phyloP scores from a whole-genome alignment of 352 stramenopile genomes.

The Phytophthora tentaculata region DNA sequence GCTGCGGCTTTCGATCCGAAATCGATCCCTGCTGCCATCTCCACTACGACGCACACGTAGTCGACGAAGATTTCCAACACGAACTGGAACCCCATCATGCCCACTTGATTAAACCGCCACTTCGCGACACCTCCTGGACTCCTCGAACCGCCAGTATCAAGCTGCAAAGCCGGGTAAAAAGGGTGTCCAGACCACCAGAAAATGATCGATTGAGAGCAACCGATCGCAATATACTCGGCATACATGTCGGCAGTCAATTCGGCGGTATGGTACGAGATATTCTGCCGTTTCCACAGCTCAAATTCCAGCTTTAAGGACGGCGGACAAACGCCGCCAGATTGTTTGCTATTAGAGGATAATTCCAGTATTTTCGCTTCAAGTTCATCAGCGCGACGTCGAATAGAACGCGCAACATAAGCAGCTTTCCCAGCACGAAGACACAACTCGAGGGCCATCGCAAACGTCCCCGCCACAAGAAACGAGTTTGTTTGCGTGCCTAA shows the following conservation, averaged over 20 bases:
- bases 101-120: slow-evolving; percentile 28
- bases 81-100: slow-evolving; percentile 32
- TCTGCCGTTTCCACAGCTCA: slow-evolving; percentile 31
- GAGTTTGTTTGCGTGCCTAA: slow-evolving; percentile 35
- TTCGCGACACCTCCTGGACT: not conserved
- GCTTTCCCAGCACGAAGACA: slow-evolving; percentile 33
- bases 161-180: slow-evolving; percentile 34
- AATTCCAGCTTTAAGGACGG: slow-evolving; percentile 25
- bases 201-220: slow-evolving; percentile 47
- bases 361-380: slow-evolving; percentile 11
- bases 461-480: slow-evolving; percentile 17
- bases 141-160: not conserved
- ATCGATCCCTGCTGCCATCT: slow-evolving; percentile 37
- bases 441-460: slow-evolving; percentile 36
- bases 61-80: slow-evolving; percentile 34
- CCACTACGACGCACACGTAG: slow-evolving; percentile 36
- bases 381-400: slow-evolving; percentile 9
- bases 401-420: slow-evolving; percentile 20
- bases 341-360: not conserved
- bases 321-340: not conserved
- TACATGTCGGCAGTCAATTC: slow-evolving; percentile 58
- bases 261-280: slow-evolving; percentile 40
- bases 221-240: slow-evolving; percentile 59
- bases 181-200: slow-evolving; percentile 43
- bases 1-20: slow-evolving; percentile 33